Percentiles rank a stretch among this genome's conserved stretches.
phyloP scores from a whole-genome alignment of 371 early-diverging fungal genomes.

The Rhizopus sp. region DNA sequence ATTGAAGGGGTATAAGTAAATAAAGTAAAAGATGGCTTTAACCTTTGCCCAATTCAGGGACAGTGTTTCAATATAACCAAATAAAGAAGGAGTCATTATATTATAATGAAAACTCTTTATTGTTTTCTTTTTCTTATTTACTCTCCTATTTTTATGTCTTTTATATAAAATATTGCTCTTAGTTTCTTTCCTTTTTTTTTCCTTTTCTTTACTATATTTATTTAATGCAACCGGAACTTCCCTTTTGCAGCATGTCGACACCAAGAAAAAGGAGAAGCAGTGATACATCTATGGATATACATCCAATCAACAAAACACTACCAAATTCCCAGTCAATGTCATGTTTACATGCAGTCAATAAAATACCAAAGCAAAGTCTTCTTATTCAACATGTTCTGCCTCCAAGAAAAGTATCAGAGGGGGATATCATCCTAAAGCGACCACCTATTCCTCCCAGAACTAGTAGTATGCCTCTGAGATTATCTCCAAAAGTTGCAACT shows the following conservation, averaged over 20 bases:
- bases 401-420: not conserved
- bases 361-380: no score
- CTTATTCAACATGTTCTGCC: not conserved
- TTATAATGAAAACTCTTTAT: no score
- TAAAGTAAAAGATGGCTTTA: no score
- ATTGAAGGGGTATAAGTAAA: no score
- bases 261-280: conserved; percentile 3
- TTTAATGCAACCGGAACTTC: no score
- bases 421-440: not conserved
- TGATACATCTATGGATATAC: not conserved
- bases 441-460: conserved; percentile 23
- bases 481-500: not conserved
- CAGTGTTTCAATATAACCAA: no score
- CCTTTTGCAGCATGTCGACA: no score
- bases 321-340: not conserved
- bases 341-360: no score
- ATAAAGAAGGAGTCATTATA: no score
- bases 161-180: not conserved
- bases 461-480: conserved; percentile 25
- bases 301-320: not conserved
- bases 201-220: not conserved
- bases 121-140: no score
- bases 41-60: no score
- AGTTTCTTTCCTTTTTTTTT: not conserved
- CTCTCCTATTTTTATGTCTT: no score